phyloP scores from a whole-genome alignment of 495 filamentous ascomycete species.

The Xylona heveae region DNA sequence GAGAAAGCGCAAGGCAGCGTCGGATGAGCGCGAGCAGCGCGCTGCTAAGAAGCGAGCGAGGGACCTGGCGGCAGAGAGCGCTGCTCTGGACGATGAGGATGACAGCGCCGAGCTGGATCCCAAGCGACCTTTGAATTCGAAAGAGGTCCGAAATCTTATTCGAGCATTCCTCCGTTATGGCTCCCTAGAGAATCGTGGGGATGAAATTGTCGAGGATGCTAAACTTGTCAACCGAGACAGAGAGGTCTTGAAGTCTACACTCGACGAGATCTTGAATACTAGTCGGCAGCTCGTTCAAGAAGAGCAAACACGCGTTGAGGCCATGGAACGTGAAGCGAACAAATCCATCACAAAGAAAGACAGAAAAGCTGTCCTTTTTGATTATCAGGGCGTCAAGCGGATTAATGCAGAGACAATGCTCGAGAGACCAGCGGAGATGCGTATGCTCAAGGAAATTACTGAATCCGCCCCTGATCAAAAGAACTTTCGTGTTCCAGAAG shows the following conservation, averaged over 20 bases:
- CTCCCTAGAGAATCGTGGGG: constrained; percentile 62
- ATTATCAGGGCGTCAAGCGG: constrained; percentile 76
- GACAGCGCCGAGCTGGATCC: constrained; percentile 51
- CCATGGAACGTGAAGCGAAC: constrained; percentile 40
- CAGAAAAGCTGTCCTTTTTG: constrained; percentile 86
- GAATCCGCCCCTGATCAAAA: constrained; percentile 36
- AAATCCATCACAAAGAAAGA: constrained; percentile 83
- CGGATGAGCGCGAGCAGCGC: constrained; percentile 61
- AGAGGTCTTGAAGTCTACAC: constrained; percentile 46
- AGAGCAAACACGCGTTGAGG: constrained; percentile 35
- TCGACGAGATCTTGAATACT: constrained; percentile 51
- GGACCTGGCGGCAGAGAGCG: constrained; percentile 37
- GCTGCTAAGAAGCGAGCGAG: constrained; percentile 83
- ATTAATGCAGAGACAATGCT: constrained; percentile 88
- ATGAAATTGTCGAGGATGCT: constrained; percentile 71
- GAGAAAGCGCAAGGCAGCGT: constrained; percentile 54
- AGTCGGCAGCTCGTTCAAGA: constrained; percentile 46
- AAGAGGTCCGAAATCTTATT: constrained; percentile 80
- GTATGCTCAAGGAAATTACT: constrained; percentile 54
- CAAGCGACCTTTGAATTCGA: constrained; percentile 64
- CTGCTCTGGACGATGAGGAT: constrained; percentile 29
- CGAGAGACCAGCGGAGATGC: constrained; percentile 73
- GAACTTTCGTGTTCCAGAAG: constrained; percentile 75
- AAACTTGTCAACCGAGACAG: constrained; percentile 60
- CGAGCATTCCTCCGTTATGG: constrained; percentile 74